Conservation (phyloP, 345 rosid species). For the Sapria himalayana region DNA sequence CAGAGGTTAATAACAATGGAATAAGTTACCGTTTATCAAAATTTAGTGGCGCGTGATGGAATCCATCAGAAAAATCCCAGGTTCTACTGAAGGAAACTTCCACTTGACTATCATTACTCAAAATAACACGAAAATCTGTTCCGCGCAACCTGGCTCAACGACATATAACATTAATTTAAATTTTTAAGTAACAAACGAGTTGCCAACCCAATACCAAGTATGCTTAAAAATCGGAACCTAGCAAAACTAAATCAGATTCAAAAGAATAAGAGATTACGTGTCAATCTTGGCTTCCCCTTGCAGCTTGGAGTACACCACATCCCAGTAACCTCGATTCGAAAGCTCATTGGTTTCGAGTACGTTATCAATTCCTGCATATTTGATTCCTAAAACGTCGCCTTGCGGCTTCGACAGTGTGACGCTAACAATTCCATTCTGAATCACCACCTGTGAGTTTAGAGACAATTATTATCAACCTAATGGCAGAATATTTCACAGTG, state of each 20-base stretch:
- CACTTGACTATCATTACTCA: constrained; percentile 25
- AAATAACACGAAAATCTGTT: constrained; percentile 23
- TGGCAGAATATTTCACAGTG: too few species aligned
- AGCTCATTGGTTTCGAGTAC: constrained; percentile 20
- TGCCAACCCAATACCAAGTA: too few species aligned
- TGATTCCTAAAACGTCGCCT: constrained; percentile 40
- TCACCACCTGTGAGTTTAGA: constrained; percentile 53
- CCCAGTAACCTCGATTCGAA: constrained; percentile 55
- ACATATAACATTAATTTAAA: too few species aligned
- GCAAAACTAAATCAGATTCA: neutral
- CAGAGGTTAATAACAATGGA: neutral
- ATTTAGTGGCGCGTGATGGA: constrained; percentile 37
- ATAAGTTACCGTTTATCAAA: constrained; percentile 52
- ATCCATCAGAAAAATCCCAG: constrained; percentile 22
- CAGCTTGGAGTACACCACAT: neutral
- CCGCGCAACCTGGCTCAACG: constrained; percentile 45
- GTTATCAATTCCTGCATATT: constrained; percentile 39
- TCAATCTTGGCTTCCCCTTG: too few species aligned
- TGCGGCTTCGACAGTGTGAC: constrained; percentile 37
- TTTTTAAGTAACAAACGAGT: too few species aligned
- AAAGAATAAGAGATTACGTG: too few species aligned
- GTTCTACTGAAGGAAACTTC: constrained; percentile 48
- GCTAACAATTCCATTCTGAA: constrained; percentile 48
- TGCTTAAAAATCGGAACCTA: too few species aligned
- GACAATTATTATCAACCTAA: too few species aligned